These are phyloP conservation scores for Mallotus japonicus DNA, from an alignment of 441 rosid species.

Conservation along the genomic window DNA sequence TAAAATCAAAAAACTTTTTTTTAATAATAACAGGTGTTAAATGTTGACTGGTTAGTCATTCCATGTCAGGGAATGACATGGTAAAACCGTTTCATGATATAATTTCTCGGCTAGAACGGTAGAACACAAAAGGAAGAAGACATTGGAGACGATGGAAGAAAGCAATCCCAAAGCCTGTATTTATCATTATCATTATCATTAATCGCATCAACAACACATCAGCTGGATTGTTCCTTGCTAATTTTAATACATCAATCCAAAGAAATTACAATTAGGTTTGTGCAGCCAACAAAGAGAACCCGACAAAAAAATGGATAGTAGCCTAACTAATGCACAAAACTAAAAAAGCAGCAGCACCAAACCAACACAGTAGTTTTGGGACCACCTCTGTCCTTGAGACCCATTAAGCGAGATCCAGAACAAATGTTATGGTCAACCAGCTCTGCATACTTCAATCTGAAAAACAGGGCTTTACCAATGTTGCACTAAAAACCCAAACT, in stretches of 20 bases:
- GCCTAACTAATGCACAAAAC: conserved; percentile 6
- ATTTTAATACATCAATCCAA: conserved; percentile 23
- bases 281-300: conserved; percentile 1
- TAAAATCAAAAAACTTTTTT: too few relatives aligned
- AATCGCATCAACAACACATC: conserved; percentile 9
- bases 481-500: conserved; percentile 12
- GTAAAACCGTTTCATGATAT: too few relatives aligned
- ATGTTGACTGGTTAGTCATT: too few relatives aligned
- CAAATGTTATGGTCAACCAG: conserved; percentile 14
- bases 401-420: background rate
- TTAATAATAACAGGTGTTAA: too few relatives aligned
- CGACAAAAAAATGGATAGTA: background rate
- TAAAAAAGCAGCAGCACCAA: conserved; percentile 3
- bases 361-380: background rate
- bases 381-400: background rate
- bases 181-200: conserved; percentile 6
- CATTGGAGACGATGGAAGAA: background rate
- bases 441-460: background rate
- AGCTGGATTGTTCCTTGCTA: conserved; percentile 13
- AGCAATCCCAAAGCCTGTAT: background rate
- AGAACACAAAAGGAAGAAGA: background rate
- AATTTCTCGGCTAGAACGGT: background rate
- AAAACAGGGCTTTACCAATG: conserved; percentile 15
- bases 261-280: conserved; percentile 19
- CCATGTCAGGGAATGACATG: too few relatives aligned